Percentiles rank a stretch among this genome's conserved stretches.
These are phyloP conservation scores for Trichaptum fuscoviolaceum DNA, from an alignment of 768 basidiomycete species.

Conservation along the genomic window DNA sequence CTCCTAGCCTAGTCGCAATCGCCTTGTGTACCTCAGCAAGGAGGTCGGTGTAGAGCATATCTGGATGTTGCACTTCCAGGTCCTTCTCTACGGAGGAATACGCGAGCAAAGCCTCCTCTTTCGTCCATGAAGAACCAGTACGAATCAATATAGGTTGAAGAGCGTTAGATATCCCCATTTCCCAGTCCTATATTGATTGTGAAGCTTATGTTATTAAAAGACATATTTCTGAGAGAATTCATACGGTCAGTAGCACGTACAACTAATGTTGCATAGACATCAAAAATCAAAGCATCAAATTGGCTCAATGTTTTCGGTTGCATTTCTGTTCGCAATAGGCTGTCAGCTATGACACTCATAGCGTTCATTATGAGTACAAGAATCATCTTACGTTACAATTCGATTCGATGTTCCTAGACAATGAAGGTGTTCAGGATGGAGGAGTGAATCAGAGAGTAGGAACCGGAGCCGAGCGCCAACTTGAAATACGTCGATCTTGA, in stretches of 20 bases:
- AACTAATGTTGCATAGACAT: conserved; percentile 2
- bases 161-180: conserved; percentile 53
- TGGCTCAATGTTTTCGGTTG: conserved; percentile 1
- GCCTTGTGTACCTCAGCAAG: conserved; percentile 36
- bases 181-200: conserved; percentile 53
- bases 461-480: no score
- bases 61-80: conserved; percentile 52
- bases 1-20: conserved; percentile 28
- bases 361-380: background rate
- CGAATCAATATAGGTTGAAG: conserved; percentile 45
- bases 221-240: no score
- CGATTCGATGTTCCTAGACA: no score
- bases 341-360: background rate
- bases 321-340: background rate
- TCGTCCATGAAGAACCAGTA: conserved; percentile 39
- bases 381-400: background rate
- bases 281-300: conserved; percentile 1
- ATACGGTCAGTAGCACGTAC: background rate
- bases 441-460: no score
- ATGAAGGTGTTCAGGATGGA: no score
- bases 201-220: background rate
- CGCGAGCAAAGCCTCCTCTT: conserved; percentile 45
- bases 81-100: conserved; percentile 50
- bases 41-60: conserved; percentile 55
- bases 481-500: no score